These are phyloP conservation scores for Xylona heveae DNA, from an alignment of 495 filamentous ascomycete species.

Conservation along the genomic window DNA sequence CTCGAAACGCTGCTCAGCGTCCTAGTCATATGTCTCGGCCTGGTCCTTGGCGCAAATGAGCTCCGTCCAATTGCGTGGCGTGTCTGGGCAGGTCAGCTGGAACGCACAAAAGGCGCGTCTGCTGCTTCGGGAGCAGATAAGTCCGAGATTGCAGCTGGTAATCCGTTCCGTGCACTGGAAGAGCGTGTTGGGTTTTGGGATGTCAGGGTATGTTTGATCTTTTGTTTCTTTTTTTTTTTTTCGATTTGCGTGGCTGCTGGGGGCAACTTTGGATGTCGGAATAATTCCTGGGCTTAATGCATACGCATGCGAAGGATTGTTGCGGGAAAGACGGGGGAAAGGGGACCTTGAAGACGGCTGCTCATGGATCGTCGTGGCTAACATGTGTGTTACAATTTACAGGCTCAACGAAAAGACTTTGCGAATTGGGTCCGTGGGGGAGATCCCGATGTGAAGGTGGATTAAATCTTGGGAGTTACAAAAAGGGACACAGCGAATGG, in stretches of 20 bases:
- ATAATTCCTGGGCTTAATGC: too few relatives aligned
- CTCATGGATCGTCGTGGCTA: too few relatives aligned
- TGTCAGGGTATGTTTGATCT: conserved; percentile 14
- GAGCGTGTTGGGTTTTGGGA: conserved; percentile 20
- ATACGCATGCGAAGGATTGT: too few relatives aligned
- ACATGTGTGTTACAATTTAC: too few relatives aligned
- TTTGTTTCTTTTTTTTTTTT: conserved; percentile 1
- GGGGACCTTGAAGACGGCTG: too few relatives aligned
- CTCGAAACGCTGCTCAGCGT: conserved; percentile 19
- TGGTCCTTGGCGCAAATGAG: conserved; percentile 14
- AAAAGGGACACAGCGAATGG: too few relatives aligned
- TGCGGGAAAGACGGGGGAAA: too few relatives aligned
- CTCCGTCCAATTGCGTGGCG: conserved; percentile 20
- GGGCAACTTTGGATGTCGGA: conserved; percentile 4
- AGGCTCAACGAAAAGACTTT: conserved; percentile 19
- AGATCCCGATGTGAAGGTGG: conserved; percentile 1
- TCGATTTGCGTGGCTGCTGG: background rate
- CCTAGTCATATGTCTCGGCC: conserved; percentile 16
- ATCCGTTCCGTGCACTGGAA: conserved; percentile 18
- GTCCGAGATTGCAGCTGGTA: conserved; percentile 11
- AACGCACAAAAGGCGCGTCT: conserved; percentile 7
- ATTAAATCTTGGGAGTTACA: too few relatives aligned
- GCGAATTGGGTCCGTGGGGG: conserved; percentile 16
- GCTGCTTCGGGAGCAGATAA: conserved; percentile 10
- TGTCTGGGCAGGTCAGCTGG: conserved; percentile 17